These are phyloP conservation scores for Lichtheimia ramosa DNA, from an alignment of 371 early-diverging fungal genomes.

Conservation along the genomic window DNA sequence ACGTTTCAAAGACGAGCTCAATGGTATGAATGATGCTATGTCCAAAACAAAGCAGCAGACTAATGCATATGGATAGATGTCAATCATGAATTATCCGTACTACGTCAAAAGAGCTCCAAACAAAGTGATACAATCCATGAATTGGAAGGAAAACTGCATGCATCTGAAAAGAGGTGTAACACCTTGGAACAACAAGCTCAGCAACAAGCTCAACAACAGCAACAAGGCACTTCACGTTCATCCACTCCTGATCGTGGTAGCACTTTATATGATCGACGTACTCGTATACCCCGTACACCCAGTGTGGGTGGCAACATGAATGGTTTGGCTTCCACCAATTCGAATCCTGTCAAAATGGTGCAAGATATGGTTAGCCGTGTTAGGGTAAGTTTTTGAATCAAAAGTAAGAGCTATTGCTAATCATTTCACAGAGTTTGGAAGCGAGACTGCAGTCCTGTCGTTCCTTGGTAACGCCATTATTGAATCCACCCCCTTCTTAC, in stretches of 20 bases:
- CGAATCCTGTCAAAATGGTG: slow-evolving; percentile 67
- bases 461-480: slow-evolving; percentile 62
- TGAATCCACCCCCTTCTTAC: slow-evolving; percentile 62
- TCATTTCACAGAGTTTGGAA: slow-evolving; percentile 51
- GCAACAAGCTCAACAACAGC: slow-evolving; percentile 21
- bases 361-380: slow-evolving; percentile 76
- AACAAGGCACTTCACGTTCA: slow-evolving; percentile 25
- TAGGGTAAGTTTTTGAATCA: slow-evolving; percentile 42
- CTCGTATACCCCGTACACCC: slow-evolving; percentile 37
- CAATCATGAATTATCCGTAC: slow-evolving; percentile 57
- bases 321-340: slow-evolving; percentile 22
- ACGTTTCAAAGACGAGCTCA: slow-evolving; percentile 77
- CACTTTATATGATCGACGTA: slow-evolving; percentile 28
- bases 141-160: slow-evolving; percentile 37
- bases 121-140: slow-evolving; percentile 34
- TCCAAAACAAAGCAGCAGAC: slow-evolving; percentile 2
- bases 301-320: slow-evolving; percentile 12
- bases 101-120: slow-evolving; percentile 47
- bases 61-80: slow-evolving; percentile 36
- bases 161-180: slow-evolving; percentile 26
- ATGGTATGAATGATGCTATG: slow-evolving; percentile 42
- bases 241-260: slow-evolving; percentile 32
- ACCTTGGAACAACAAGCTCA: slow-evolving; percentile 11
- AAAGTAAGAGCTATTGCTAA: not conserved
- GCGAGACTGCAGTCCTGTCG: slow-evolving; percentile 68